Evolutionary conservation across 805 yeast genomes (phyloP).

Genomic region (Suhomyces sp.): DNA sequence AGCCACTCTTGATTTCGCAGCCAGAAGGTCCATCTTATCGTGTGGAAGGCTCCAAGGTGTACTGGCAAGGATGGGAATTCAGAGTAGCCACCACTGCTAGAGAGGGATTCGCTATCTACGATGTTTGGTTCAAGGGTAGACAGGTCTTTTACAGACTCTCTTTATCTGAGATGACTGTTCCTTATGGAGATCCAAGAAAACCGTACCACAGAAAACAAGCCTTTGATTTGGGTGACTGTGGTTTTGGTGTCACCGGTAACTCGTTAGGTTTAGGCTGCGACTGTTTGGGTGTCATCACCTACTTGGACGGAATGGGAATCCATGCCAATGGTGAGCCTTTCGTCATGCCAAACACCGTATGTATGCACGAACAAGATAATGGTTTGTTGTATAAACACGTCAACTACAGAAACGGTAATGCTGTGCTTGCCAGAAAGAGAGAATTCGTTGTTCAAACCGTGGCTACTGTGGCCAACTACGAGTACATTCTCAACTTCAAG

Average conservation of each 20-base stretch:
- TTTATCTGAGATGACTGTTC: conserved; percentile 82
- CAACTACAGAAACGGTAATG: conserved; percentile 68
- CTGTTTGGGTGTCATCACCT: conserved; percentile 76
- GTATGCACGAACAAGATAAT: conserved; percentile 79
- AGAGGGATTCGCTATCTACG: conserved; percentile 77
- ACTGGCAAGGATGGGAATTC: conserved; percentile 86
- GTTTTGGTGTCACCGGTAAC: conserved; percentile 74
- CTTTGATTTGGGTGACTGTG: conserved; percentile 82
- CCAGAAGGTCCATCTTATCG: conserved; percentile 79
- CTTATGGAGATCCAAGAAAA: conserved; percentile 81
- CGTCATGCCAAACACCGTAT: conserved; percentile 64
- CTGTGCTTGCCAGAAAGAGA: conserved; percentile 76
- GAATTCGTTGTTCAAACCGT: conserved; percentile 77
- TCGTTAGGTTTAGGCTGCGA: conserved; percentile 72
- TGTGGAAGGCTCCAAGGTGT: conserved; percentile 55
- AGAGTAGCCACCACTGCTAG: conserved; percentile 66
- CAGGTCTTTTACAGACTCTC: conserved; percentile 70
- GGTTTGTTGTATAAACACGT: conserved; percentile 77
- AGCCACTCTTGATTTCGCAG: conserved; percentile 66
- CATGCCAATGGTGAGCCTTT: conserved; percentile 60
- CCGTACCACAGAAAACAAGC: conserved; percentile 87
- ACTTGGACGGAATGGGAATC: conserved; percentile 60
- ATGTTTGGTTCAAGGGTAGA: conserved; percentile 72
- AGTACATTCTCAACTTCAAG: conserved; percentile 68
- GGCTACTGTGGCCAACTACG: conserved; percentile 84